These are phyloP conservation scores for Umbelopsis sp. DNA, from an alignment of 192 early-diverging fungal genomes.

Conservation along the genomic window DNA sequence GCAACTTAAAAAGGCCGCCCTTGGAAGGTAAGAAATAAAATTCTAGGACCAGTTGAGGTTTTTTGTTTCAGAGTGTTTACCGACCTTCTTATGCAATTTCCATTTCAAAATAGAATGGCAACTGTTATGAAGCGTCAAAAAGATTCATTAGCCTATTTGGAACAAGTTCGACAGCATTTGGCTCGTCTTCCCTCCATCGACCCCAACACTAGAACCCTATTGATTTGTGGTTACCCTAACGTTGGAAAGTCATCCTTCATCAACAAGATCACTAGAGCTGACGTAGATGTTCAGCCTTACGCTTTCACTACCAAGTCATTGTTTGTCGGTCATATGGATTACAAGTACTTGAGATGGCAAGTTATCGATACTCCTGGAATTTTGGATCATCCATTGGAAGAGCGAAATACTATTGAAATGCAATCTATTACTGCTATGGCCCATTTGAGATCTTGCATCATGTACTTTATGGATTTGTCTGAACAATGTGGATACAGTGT, in stretches of 20 bases:
- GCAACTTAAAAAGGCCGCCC: constrained; percentile 96
- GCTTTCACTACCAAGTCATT: constrained; percentile 99
- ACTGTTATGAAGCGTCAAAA: constrained; percentile 99
- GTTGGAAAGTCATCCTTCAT: constrained; percentile 98
- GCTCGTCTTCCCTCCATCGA: constrained; percentile 98
- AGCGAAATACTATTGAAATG: constrained; percentile 99
- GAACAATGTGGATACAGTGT: constrained; percentile 99
- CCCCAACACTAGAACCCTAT: constrained; percentile 98
- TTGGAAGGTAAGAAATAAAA: constrained; percentile 68
- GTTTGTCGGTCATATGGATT: constrained; percentile 99
- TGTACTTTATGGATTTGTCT: constrained; percentile 98
- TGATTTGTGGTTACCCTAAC: constrained; percentile 99
- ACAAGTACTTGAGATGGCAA: constrained; percentile 99
- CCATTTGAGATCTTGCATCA: constrained; percentile 91
- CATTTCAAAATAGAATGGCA: constrained; percentile 79
- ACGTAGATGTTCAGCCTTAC: constrained; percentile 99
- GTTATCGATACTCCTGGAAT: constrained; percentile 99
- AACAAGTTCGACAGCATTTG: constrained; percentile 99
- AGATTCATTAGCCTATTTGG: constrained; percentile 94
- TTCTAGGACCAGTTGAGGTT: neutral
- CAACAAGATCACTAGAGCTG: constrained; percentile 98
- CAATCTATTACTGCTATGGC: constrained; percentile 99
- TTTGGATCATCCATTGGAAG: constrained; percentile 98
- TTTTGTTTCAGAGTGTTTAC: constrained; percentile 2
- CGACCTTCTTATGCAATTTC: neutral